phyloP scores from a whole-genome alignment of 2,329 filamentous ascomycete species.

The Penicillium griseofulvum region DNA sequence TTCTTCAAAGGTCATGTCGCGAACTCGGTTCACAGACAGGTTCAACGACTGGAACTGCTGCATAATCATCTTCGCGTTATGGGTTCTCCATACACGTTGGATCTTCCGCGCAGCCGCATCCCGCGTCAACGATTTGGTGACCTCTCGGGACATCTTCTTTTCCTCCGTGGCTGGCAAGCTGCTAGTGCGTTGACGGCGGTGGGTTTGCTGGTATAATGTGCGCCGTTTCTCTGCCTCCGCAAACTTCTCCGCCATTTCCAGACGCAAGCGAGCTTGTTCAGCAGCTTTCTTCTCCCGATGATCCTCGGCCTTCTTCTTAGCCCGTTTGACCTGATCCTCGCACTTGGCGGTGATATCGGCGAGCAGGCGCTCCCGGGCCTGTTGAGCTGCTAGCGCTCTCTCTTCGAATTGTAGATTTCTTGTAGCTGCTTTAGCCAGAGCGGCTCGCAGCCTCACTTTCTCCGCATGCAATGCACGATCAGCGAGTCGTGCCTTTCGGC shows the following conservation, averaged over 20 bases:
- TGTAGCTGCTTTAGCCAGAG: conserved; percentile 59
- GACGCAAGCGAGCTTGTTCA: conserved; percentile 56
- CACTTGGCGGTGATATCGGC: conserved; percentile 65
- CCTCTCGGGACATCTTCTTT: conserved; percentile 39
- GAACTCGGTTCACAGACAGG: conserved; percentile 53
- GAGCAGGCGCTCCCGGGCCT: conserved; percentile 61
- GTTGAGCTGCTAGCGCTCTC: conserved; percentile 60
- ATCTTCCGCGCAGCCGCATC: conserved; percentile 57
- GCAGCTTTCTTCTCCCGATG: conserved; percentile 63
- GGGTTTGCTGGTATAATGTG: conserved; percentile 46
- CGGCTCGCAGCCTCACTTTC: conserved; percentile 62
- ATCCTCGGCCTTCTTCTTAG: conserved; percentile 66
- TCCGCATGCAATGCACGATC: conserved; percentile 65
- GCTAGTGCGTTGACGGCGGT: conserved; percentile 52
- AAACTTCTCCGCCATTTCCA: conserved; percentile 64
- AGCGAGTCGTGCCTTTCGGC: conserved; percentile 61
- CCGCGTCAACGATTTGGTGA: conserved; percentile 44
- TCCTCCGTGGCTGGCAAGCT: conserved; percentile 49
- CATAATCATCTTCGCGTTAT: conserved; percentile 50
- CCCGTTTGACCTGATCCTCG: conserved; percentile 63
- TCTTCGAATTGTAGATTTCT: conserved; percentile 59
- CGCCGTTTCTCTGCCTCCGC: conserved; percentile 62
- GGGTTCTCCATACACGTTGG: conserved; percentile 57
- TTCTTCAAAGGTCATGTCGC: conserved; percentile 57
- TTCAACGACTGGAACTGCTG: conserved; percentile 52